Percentiles rank a stretch among this genome's conserved stretches.
Evolutionary conservation across 2,329 filamentous ascomycete genomes (phyloP).

Genomic region (Capronia epimyces): DNA sequence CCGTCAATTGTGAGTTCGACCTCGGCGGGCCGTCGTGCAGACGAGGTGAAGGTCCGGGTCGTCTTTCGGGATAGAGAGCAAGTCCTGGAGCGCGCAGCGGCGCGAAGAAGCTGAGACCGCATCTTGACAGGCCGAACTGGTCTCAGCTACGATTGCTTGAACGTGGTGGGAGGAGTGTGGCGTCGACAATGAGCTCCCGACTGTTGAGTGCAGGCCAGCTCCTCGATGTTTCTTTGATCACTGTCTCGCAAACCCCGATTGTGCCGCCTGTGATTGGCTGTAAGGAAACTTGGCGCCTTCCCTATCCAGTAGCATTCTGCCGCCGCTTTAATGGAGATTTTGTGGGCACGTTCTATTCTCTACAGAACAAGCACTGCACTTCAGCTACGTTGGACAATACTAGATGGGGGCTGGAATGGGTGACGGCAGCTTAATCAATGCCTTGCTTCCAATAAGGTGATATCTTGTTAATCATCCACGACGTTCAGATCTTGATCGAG

Average conservation of each 20-base stretch:
- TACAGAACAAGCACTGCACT: too few relatives aligned
- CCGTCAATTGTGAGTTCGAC: slow-evolving; percentile 98
- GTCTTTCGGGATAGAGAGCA: slow-evolving; percentile 50
- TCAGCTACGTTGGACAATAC: too few relatives aligned
- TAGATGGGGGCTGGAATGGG: too few relatives aligned
- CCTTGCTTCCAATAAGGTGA: too few relatives aligned
- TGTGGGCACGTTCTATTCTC: slow-evolving; percentile 33
- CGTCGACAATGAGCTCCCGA: slow-evolving; percentile 21
- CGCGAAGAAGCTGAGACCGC: slow-evolving; percentile 60
- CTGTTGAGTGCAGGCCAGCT: slow-evolving; percentile 5
- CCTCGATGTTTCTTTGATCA: slow-evolving; percentile 3
- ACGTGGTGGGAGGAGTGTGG: slow-evolving; percentile 12
- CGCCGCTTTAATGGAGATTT: slow-evolving; percentile 23
- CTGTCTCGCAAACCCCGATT: slow-evolving; percentile 3
- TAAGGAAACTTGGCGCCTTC: background rate
- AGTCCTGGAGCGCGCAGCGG: slow-evolving; percentile 49
- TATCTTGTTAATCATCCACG: too few relatives aligned
- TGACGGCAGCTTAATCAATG: too few relatives aligned
- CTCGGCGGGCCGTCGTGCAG: slow-evolving; percentile 72
- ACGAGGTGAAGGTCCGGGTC: slow-evolving; percentile 76
- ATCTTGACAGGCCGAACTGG: slow-evolving; percentile 43
- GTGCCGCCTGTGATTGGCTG: slow-evolving; percentile 4
- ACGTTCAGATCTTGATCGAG: too few relatives aligned
- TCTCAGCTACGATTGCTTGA: slow-evolving; percentile 25
- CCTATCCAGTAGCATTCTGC: background rate